Base-by-base conservation (phyloP, 768 basidiomycete species). In the Lactifluus piperatus region DNA sequence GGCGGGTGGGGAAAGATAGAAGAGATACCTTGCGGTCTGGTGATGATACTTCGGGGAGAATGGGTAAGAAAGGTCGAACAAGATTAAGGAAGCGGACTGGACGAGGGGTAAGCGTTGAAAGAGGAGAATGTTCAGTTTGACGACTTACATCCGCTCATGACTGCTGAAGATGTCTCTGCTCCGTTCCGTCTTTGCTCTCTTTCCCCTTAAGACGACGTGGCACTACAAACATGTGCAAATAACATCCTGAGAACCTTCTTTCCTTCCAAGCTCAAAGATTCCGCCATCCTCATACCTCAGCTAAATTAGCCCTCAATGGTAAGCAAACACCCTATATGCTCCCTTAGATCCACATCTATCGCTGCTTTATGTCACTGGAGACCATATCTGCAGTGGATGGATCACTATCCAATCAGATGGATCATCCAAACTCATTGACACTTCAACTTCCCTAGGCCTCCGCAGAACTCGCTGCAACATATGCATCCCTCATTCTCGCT, bases 401-500 rank as follows among this genome's bases (percentile, higher is more conserved):
- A 52, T 51, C 16, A 6, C n/a, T 6, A 1, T 61, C 32, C 20
- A 22, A 18, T 10, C 10, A 14, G 60, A 56, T 61, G 50, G 30
- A 18, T 34, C 10, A 1, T 18, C 3, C 34, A 8, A 11, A 45
- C 22, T 10, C 43, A 24, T 39, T 62, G 20, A 60, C 52, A 2
- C 10, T 24, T 6, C 26, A 18, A 29, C 20, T 29, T 50, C 27
- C 63, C 47, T 62, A 80, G 80, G 79, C 81, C 70, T 74, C 80
- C 69, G 60, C 71, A 54, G 95, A 98, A 72, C 89, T 95, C 71
- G 92, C 94, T 67, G 79, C 94, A 63, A 89, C 94, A 67, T 97
- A 97, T 79, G 94, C 95, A 71, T 91, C 93, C 67, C 88, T 99
- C 70, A 97, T 97, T 77, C 92, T 98, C 71, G 94, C 94, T 67